These are phyloP conservation scores for Coniferiporia sulphurascens DNA, from an alignment of 1,284 basidiomycete genomes.

Conservation along the genomic window DNA sequence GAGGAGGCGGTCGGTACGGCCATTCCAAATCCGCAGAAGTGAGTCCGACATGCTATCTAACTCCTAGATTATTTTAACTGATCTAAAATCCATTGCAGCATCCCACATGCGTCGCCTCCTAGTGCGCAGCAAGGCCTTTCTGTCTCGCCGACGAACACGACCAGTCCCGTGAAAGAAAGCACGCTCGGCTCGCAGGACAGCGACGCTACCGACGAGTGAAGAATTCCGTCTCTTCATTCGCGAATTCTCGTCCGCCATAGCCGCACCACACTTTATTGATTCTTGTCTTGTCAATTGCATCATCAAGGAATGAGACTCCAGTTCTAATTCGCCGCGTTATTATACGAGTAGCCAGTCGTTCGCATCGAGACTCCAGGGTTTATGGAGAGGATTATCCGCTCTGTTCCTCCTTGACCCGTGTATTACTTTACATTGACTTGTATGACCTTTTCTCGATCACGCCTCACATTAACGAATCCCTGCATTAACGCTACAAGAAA, in stretches of 20 bases:
- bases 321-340: neutral
- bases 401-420: constrained; percentile 1
- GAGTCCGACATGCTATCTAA: constrained; percentile 29
- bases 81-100: constrained; percentile 37
- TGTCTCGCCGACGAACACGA: constrained; percentile 59
- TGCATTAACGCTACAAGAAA: no score
- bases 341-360: neutral
- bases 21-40: constrained; percentile 95
- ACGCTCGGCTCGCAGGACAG: constrained; percentile 9
- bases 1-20: constrained; percentile 88
- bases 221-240: neutral
- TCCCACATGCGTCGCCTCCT: constrained; percentile 69
- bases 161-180: constrained; percentile 18
- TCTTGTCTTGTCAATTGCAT: neutral
- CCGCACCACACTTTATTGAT: neutral
- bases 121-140: constrained; percentile 55
- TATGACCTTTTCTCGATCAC: constrained; percentile 1
- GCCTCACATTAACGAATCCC: neutral
- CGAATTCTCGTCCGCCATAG: neutral
- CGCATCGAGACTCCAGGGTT: neutral
- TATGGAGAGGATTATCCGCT: neutral
- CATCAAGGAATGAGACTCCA: neutral
- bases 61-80: neutral
- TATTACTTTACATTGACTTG: constrained; percentile 5
- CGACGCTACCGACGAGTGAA: constrained; percentile 12